Evolutionary conservation across 768 basidiomycete species (phyloP).

Genomic region (Suillus cothurnatus): DNA sequence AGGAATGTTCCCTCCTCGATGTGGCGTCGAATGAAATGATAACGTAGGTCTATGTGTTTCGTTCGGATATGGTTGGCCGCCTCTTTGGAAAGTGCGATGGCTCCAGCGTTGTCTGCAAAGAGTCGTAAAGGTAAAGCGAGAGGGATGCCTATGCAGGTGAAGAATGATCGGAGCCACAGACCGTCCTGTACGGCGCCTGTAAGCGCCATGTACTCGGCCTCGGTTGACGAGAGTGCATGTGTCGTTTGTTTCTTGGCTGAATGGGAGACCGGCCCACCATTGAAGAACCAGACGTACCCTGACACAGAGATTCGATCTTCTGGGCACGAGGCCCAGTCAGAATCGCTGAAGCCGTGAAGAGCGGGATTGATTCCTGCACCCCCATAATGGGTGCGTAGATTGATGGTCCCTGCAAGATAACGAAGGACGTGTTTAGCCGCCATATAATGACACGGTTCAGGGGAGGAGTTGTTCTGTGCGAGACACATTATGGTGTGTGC

Average conservation of each 20-base stretch:
- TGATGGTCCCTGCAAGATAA: background rate
- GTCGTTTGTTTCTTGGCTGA: background rate
- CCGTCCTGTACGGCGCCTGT: background rate
- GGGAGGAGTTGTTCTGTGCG: background rate
- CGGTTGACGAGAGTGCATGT: fast-evolving
- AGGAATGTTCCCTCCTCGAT: background rate
- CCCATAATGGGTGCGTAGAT: background rate
- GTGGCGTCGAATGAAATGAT: background rate
- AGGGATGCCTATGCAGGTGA: background rate
- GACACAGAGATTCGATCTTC: background rate
- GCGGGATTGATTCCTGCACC: background rate
- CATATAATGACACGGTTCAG: background rate
- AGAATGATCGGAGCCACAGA: background rate
- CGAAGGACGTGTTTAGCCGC: background rate
- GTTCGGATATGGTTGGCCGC: background rate
- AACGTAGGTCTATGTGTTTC: background rate
- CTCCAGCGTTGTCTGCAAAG: background rate
- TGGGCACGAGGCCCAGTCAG: background rate
- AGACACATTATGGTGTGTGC: background rate
- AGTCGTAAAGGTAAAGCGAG: background rate
- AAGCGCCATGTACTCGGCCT: background rate
- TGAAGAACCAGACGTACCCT: background rate
- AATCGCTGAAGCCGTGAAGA: background rate
- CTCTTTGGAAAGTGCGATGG: background rate
- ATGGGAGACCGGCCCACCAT: background rate